Conservation (phyloP, 1,139 yeast species). For the Suhomyces yuchorum region DNA sequence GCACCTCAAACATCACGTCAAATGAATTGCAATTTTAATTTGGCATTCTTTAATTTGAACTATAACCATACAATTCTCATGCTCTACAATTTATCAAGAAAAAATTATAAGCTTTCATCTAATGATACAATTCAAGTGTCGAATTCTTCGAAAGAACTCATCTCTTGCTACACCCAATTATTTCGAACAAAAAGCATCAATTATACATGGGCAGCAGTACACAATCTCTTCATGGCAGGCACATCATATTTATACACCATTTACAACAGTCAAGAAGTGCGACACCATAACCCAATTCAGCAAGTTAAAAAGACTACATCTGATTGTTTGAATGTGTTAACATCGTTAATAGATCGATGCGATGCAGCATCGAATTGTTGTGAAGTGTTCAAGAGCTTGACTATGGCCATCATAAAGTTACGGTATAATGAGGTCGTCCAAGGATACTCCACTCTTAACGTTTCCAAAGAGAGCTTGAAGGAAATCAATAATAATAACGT, state of each 20-base stretch:
- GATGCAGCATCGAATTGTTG: slow-evolving; percentile 77
- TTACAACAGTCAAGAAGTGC: slow-evolving; percentile 62
- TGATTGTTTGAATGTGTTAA: slow-evolving; percentile 62
- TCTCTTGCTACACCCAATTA: slow-evolving; percentile 61
- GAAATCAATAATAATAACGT: slow-evolving; percentile 37
- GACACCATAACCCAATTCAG: slow-evolving; percentile 47
- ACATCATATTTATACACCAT: slow-evolving; percentile 78
- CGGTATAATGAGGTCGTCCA: slow-evolving; percentile 50
- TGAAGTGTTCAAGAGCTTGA: slow-evolving; percentile 69
- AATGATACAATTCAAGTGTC: slow-evolving; percentile 60
- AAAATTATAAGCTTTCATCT: slow-evolving; percentile 54
- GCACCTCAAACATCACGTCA: slow-evolving; percentile 59
- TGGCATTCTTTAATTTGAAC: slow-evolving; percentile 69
- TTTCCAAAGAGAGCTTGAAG: slow-evolving; percentile 21
- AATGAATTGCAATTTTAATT: slow-evolving; percentile 76
- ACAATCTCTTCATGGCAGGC: slow-evolving; percentile 86
- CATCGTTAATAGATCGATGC: slow-evolving; percentile 66
- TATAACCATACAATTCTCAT: slow-evolving; percentile 75
- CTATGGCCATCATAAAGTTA: slow-evolving; percentile 70
- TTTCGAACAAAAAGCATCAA: slow-evolving; percentile 61
- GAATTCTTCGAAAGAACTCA: slow-evolving; percentile 66
- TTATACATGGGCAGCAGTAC: slow-evolving; percentile 94
- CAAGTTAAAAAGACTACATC: slow-evolving; percentile 58
- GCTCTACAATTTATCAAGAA: slow-evolving; percentile 77
- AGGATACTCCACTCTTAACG: slow-evolving; percentile 22